phyloP scores from a whole-genome alignment of 129 eudicot species.

The Flaveria sonorensis region DNA sequence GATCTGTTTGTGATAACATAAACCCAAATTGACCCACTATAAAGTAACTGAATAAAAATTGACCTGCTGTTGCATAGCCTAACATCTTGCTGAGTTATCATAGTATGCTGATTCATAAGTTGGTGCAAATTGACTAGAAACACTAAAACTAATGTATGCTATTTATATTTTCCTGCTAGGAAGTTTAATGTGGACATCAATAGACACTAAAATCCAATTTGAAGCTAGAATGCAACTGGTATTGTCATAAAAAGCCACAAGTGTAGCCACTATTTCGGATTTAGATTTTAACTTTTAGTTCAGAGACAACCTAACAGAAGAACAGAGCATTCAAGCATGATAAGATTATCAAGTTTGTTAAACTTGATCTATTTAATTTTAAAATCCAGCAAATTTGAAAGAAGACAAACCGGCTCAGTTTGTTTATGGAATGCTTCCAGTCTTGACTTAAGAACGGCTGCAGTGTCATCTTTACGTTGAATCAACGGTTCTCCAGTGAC shows the following conservation, averaged over 20 bases:
- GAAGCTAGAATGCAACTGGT: neutral
- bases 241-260: neutral
- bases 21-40: neutral
- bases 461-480: slow-evolving; percentile 96
- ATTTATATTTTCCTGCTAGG: slow-evolving; percentile 13
- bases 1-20: neutral
- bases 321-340: neutral
- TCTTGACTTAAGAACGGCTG: slow-evolving; percentile 88
- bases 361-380: neutral
- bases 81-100: neutral
- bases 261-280: neutral
- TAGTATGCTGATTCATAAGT: too few species aligned
- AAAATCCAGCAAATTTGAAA: neutral
- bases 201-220: neutral
- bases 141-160: neutral
- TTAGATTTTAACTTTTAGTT: neutral
- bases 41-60: neutral
- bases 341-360: neutral
- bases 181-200: neutral
- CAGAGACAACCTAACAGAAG: neutral
- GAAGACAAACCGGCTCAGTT: slow-evolving; percentile 74
- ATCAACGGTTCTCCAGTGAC: slow-evolving; percentile 91
- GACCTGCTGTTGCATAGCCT: neutral
- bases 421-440: slow-evolving; percentile 85
- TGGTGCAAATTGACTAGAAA: neutral